Conservation (phyloP, 768 basidiomycete genomes). For the Xerocomellus dryophilus region DNA sequence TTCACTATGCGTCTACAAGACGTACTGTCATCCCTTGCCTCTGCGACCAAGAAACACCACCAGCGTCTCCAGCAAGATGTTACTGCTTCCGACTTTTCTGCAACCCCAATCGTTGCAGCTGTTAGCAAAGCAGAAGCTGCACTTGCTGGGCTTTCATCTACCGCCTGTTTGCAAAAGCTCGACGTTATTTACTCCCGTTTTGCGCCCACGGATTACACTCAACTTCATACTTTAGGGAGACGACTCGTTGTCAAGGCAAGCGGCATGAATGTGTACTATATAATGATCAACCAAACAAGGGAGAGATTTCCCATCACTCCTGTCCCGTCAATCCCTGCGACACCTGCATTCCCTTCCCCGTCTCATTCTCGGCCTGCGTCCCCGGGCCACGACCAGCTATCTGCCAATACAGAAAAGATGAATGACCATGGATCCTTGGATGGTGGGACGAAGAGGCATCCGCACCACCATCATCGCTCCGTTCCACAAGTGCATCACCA, state of each 20-base stretch:
- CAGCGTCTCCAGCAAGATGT: slow-evolving; percentile 41
- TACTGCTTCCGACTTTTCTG: slow-evolving; percentile 36
- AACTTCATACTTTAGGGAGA: slow-evolving; percentile 48
- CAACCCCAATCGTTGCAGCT: slow-evolving; percentile 32
- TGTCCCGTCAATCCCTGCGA: slow-evolving; percentile 31
- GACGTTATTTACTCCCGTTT: slow-evolving; percentile 64
- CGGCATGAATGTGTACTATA: slow-evolving; percentile 62
- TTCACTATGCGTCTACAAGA: slow-evolving; percentile 50
- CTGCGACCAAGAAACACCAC: slow-evolving; percentile 45
- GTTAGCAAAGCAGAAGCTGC: slow-evolving; percentile 43
- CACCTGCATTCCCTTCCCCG: slow-evolving; percentile 37
- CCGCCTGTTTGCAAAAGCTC: slow-evolving; percentile 49
- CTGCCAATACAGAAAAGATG: not conserved
- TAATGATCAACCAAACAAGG: slow-evolving; percentile 58
- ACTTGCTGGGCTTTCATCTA: slow-evolving; percentile 50
- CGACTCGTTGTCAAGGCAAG: slow-evolving; percentile 55
- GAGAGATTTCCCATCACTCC: slow-evolving; percentile 57
- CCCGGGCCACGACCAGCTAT: slow-evolving; percentile 11
- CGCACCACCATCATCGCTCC: not conserved
- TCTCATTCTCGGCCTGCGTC: slow-evolving; percentile 34
- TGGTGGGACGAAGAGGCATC: not conserved
- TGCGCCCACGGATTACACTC: slow-evolving; percentile 51
- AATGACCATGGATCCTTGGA: not conserved
- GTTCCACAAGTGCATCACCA: slow-evolving; percentile 5
- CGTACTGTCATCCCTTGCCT: slow-evolving; percentile 48